Conservation (phyloP, 1,139 yeast species). For the Yamadazyma friedrichii region DNA sequence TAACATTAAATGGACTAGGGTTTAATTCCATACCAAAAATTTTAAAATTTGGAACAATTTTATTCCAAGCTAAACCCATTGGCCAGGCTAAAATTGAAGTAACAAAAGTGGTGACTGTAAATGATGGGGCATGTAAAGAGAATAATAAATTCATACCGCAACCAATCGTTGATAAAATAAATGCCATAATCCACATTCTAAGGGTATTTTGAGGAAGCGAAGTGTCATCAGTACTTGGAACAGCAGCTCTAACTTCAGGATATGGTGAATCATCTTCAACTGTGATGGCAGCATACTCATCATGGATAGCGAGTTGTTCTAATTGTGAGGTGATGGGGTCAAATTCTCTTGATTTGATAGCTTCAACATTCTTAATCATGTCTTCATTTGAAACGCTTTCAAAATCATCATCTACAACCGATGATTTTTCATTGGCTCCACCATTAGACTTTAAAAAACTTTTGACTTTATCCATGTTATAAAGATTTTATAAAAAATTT, state of each 20-base stretch:
- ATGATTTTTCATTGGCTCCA: conserved; percentile 4
- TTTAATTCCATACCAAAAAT: conserved; percentile 47
- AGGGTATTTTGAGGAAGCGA: conserved; percentile 57
- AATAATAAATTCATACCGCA: conserved; percentile 61
- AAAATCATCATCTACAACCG: conserved; percentile 13
- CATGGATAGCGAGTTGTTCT: conserved; percentile 26
- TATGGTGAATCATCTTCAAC: conserved; percentile 56
- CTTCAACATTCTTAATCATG: conserved; percentile 19
- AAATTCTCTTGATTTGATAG: conserved; percentile 33
- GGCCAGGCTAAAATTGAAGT: conserved; percentile 66
- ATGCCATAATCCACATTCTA: conserved; percentile 59
- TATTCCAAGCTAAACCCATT: conserved; percentile 43
- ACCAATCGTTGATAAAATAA: conserved; percentile 57
- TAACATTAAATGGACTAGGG: conserved; percentile 64
- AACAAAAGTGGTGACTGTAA: conserved; percentile 53
- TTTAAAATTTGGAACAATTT: conserved; percentile 40
- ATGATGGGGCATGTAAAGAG: conserved; percentile 57
- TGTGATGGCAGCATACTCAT: conserved; percentile 42
- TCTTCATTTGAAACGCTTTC: conserved; percentile 22
- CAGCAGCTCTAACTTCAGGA: conserved; percentile 70
- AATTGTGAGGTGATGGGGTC: conserved; percentile 35
- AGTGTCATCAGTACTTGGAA: conserved; percentile 60
- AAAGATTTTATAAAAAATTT: not conserved
- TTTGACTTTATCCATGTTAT: conserved; percentile 5
- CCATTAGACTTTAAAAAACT: conserved; percentile 3